Evolutionary conservation across 1,139 yeast species (phyloP), one percentile per base, ranked within the genome.

Genomic region (Lodderomyces beijingensis): DNA sequence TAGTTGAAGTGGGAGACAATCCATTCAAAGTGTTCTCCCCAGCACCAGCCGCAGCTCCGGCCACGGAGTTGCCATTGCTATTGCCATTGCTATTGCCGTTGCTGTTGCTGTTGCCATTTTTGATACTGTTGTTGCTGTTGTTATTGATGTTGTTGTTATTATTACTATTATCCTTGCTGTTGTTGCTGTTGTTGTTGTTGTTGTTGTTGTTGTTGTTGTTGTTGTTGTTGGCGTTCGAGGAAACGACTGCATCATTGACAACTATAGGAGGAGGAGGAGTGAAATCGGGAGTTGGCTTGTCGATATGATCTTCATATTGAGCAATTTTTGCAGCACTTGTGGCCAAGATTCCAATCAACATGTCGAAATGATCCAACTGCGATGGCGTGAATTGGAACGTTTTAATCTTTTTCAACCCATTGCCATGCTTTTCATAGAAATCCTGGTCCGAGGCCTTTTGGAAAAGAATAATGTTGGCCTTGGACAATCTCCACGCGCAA

Each of bases 401-500:
- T 20, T 13, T 33, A 19, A 31, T 42, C 35, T 17, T 38, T 31
- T 20, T 40, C 40, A 39, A 19, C 5, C 32, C 29, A 22, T 28
- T 26, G 4, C 27, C 13, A 21, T 33, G 32, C 24, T 31, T 39
- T n/a, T 28, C 40, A 34, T 53, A 56, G 32, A 57, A 51, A 1
- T 43, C 51, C 16, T 47, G 41, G 4, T 49, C 41, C 2, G 45
- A 41, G 10, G 52, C 38, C 4, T 46, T 38, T 16, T 47, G 45
- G 23, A 57, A 39, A 22, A 59, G 32, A 21, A 46, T 51, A 2
- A 49, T 40, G 23, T 59, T 62, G 1, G 61, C 57, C 34, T 57
- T 58, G 16, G 55, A 43, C 5, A 58, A 45, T 44, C 63, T 47
- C 67, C 76, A 73, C 4, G 83, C 77, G 44, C 73, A 74, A 33